phyloP scores from a whole-genome alignment of 202 grass and related monocot genomes.

The Zizania palustris region DNA sequence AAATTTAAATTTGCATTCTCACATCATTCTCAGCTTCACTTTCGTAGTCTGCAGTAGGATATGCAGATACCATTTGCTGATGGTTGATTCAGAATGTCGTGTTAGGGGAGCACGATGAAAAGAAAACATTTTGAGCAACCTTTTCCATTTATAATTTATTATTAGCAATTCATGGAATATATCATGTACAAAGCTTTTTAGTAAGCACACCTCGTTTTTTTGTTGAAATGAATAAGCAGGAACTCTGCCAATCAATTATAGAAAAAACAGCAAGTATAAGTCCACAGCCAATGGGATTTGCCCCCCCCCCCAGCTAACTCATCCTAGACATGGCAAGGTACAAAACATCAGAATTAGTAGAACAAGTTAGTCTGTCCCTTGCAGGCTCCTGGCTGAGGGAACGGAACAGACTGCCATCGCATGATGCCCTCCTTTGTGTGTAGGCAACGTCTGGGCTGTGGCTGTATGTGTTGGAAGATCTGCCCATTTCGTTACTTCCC shows the following conservation, averaged over 20 bases:
- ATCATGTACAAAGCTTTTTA: background rate
- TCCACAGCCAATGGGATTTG: background rate
- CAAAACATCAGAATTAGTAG: background rate
- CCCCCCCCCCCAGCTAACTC: background rate
- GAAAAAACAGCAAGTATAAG: background rate
- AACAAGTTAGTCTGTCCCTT: background rate
- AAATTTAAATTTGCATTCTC: constrained; percentile 15
- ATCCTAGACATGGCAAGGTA: background rate
- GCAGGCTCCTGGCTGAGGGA: background rate
- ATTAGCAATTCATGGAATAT: constrained; percentile 19
- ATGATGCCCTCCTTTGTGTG: background rate
- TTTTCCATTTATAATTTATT: constrained; percentile 27
- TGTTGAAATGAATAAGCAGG: background rate
- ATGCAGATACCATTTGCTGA: constrained; percentile 18
- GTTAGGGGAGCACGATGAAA: constrained; percentile 3
- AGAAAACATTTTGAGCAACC: background rate
- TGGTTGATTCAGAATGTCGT: background rate
- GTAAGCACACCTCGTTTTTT: background rate
- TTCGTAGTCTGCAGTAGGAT: constrained; percentile 5
- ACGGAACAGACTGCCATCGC: background rate
- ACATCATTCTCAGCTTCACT: constrained; percentile 1
- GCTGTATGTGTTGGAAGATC: background rate
- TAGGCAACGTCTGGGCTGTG: background rate
- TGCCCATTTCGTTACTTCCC: background rate
- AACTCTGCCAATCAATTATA: background rate